Base-by-base conservation (phyloP, 148 eudicot genomes). In the Vaccinium myrtillus region DNA sequence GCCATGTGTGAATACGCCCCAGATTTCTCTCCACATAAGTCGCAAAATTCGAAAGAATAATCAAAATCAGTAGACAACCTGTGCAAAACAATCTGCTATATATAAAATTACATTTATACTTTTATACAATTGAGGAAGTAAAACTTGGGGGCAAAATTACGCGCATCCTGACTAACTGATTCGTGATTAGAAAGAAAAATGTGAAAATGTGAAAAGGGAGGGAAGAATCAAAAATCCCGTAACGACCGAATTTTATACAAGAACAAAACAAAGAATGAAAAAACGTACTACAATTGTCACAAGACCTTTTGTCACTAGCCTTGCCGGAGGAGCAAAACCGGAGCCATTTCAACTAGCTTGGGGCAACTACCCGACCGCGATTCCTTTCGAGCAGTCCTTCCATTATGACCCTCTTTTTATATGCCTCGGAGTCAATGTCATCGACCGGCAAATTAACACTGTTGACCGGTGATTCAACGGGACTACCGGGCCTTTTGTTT, bases 321-420 rank as follows among this genome's bases (percentile, higher is more conserved):
- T 18, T 58, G n/a, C 65, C 9, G 9, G 18, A 19, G 6, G 7
- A 0, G 5, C 1, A 48, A 71, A 71, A 15, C 36, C 21, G n/a
- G 21, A 70, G 43, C 43, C 19, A 6, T 13, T 21, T 36, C 48
- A 71, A 4, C 76, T 36, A 16, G 36, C 48, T 5, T 71, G 76
- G 15, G 49, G 48, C 3, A 6, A 54, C 5, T 23, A 48, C 75
- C 51, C 75, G 39, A 13, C 23, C 18, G 19, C 75, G 74, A 59
- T 59, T 59, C 36, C 85, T 58, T 30, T 83, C 73, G 25, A 83
- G 80, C 69, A 86, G 54, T 19, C 88, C 90, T 82, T 86, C 81
- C 86, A 84, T 78, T 69, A 86, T 55, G 32, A 86, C 81, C 32
- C 75, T 73, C 77, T 86, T 88, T 87, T 78, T 86, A 25, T 84